Base-by-base conservation (phyloP, 495 filamentous ascomycete genomes). In the Neurospora sp. region DNA sequence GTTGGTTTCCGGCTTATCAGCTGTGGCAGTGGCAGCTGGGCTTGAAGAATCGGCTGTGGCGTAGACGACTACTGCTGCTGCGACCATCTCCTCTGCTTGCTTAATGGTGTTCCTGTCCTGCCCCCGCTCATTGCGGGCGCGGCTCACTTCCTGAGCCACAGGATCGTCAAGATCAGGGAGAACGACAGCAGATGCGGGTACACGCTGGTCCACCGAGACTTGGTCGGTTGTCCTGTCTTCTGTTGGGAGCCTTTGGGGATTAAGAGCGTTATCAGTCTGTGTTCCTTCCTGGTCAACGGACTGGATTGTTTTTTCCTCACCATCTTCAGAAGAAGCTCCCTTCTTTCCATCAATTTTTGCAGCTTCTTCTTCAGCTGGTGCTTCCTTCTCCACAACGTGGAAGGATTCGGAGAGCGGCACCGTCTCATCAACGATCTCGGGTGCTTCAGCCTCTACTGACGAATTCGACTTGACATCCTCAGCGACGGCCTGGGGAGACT, bases 51-150 rank as follows among this genome's bases (percentile, higher is more conserved):
- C 83, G 62, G 79, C 82, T 44, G 84, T 80, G 70, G 84, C 84
- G 71, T 84, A 85, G 7, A 85, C 77, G 20, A 86, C 80, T 16
- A 86, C 84, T 59, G 84, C 84, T n/a, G 83, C 79, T 16, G 84
- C 83, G 14, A 86, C 79, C 72, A 82, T 80, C 74, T 85, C 84
- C 75, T 86, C 84, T 37, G 81, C 82, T 38, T 81, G 75, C 66
- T 79, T 82, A 73, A 84, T 79, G 37, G 80, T 83, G 69, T 81
- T 78, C 40, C 76, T 82, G 35, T 82, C 81, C 62, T 79, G 80
- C 54, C 81, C 81, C 69, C 79, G 82, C 41, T 83, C 76, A 69
- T 80, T 85, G 42, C 76, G 81, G 18, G 76, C 82, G 31, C 82
- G 80, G 71, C 80, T 77, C 69, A 85, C 74, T 40, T 82, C 78